phyloP scores from a whole-genome alignment of 2,329 filamentous ascomycete genomes.

The Corinectria fuckeliana region DNA sequence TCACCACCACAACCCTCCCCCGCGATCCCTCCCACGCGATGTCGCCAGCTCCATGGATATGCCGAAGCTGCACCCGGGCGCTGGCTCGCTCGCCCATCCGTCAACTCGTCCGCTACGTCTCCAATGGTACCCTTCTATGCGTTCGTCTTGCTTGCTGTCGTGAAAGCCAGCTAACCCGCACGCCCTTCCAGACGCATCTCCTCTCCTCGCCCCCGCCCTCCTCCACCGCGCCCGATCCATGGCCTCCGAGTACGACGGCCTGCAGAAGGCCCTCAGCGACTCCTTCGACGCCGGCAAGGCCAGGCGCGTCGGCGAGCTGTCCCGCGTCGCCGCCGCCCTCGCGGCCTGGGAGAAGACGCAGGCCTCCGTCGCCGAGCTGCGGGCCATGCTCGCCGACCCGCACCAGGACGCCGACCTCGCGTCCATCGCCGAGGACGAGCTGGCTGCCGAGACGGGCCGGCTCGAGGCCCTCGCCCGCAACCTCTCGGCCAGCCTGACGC shows the following conservation, averaged over 20 bases:
- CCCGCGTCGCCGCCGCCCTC: constrained; percentile 62
- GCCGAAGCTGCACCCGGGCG: constrained; percentile 44
- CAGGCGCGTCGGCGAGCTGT: constrained; percentile 67
- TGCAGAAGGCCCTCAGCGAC: constrained; percentile 58
- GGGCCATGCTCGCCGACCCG: constrained; percentile 51
- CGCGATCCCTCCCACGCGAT: constrained; percentile 31
- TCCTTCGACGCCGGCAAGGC: constrained; percentile 64
- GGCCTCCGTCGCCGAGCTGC: constrained; percentile 61
- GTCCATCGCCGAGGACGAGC: constrained; percentile 80
- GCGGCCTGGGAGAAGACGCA: constrained; percentile 64
- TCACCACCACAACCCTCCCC: not conserved
- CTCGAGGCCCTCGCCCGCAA: constrained; percentile 69
- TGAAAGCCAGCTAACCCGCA: constrained; percentile 11
- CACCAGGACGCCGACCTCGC: constrained; percentile 73
- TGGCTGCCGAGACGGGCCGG: constrained; percentile 67
- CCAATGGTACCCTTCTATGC: constrained; percentile 37
- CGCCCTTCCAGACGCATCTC: constrained; percentile 20
- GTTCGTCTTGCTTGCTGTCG: not conserved
- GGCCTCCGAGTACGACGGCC: constrained; percentile 61
- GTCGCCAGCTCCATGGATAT: constrained; percentile 46
- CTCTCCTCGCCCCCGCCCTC: constrained; percentile 58
- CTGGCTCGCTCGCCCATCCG: constrained; percentile 33
- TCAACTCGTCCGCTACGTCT: constrained; percentile 41
- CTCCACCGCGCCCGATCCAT: constrained; percentile 66
- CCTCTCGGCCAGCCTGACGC: constrained; percentile 80